phyloP scores from a whole-genome alignment of 306 rosid genomes.

The Potentilla sterilis region DNA sequence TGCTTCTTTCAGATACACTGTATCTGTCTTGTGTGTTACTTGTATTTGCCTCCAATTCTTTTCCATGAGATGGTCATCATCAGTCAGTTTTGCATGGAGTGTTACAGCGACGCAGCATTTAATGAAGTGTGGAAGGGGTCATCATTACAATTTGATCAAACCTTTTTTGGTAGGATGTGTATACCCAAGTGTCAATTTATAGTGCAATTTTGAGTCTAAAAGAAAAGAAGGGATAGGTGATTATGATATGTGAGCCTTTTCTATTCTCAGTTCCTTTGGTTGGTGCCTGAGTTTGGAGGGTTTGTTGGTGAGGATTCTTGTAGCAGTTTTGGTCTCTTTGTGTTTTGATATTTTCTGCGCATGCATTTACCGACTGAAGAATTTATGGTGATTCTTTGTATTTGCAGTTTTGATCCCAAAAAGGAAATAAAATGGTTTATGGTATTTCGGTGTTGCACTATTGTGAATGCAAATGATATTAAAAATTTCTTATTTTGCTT shows the following conservation, averaged over 20 bases:
- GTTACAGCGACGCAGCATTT: constrained; percentile 45
- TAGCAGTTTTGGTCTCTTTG: constrained; percentile 33
- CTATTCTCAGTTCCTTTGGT: constrained; percentile 26
- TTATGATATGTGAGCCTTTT: constrained; percentile 40
- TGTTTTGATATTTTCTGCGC: constrained; percentile 8
- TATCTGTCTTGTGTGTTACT: constrained; percentile 44
- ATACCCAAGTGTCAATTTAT: constrained; percentile 48
- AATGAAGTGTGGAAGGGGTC: constrained; percentile 38
- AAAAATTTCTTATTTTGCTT: neutral
- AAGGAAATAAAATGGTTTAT: constrained; percentile 12
- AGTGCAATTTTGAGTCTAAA: constrained; percentile 47
- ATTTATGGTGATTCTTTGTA: constrained; percentile 28
- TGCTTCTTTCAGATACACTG: constrained; percentile 31
- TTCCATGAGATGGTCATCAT: constrained; percentile 22
- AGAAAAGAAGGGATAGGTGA: constrained; percentile 31
- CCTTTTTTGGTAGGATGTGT: constrained; percentile 59
- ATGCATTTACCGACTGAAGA: constrained; percentile 18
- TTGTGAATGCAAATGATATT: constrained; percentile 12
- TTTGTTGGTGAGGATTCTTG: constrained; percentile 43
- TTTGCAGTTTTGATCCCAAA: constrained; percentile 21
- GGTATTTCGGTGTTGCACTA: neutral
- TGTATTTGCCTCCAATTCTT: constrained; percentile 1
- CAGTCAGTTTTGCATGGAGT: constrained; percentile 57
- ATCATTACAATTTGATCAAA: constrained; percentile 42
- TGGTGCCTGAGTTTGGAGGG: constrained; percentile 51